Evolutionary conservation across 768 basidiomycete genomes (phyloP).

Genomic region (Serendipita sp.): DNA sequence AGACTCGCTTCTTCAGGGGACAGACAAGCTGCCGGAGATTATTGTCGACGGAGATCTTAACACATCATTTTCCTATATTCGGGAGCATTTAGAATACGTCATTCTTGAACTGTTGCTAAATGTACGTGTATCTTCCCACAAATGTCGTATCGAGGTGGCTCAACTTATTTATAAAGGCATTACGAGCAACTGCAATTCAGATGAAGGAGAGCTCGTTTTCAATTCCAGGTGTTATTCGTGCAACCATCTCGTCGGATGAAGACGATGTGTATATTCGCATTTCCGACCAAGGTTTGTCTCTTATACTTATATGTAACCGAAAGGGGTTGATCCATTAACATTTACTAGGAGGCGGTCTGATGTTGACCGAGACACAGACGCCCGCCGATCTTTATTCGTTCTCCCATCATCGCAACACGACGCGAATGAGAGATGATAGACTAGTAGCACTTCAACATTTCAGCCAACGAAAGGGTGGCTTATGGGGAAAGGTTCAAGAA

Average conservation of each 20-base stretch:
- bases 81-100: conserved; percentile 83
- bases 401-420: conserved; percentile 65
- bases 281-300: conserved; percentile 63
- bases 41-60: conserved; percentile 55
- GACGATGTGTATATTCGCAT: conserved; percentile 67
- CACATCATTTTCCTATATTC: conserved; percentile 65
- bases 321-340: conserved; percentile 10
- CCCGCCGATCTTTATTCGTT: conserved; percentile 79
- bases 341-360: conserved; percentile 52
- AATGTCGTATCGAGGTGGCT: not conserved
- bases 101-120: conserved; percentile 84
- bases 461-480: conserved; percentile 40
- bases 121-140: conserved; percentile 25
- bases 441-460: conserved; percentile 51
- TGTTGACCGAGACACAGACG: conserved; percentile 33
- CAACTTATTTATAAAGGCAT: conserved; percentile 8
- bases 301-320: not conserved
- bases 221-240: conserved; percentile 42
- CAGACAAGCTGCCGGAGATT: conserved; percentile 36
- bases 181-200: conserved; percentile 11
- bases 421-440: conserved; percentile 48
- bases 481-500: conserved; percentile 67
- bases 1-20: conserved; percentile 7
- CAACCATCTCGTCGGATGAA: conserved; percentile 59
- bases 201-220: not conserved